Base-by-base conservation (phyloP, 228 moss, liverwort and hornwort genomes). In the Sphagnum magellanicum region DNA sequence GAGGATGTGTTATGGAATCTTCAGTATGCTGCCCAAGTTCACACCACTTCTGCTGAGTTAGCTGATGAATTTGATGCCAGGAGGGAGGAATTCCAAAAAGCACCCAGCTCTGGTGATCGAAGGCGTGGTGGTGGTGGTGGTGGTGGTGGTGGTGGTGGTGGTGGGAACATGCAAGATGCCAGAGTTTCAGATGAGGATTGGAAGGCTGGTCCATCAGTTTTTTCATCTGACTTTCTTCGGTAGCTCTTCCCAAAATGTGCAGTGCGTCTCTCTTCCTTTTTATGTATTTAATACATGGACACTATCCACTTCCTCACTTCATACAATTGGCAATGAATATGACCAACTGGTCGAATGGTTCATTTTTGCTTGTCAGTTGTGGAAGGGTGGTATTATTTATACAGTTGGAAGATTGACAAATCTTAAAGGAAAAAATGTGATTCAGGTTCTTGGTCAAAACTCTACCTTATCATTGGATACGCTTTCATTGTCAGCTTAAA, bases 1-100 rank as follows among this genome's bases (percentile, higher is more conserved):
- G 98, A 98, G 79, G 93, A 98, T 58, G 98, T 93, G 17, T 75
- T 98, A 1, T 98, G 98, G 98, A 98, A 98, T 77, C 88, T 98
- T 17, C 98, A 98, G 70, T 93, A 98, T 68, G 98, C 98, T 6
- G 85, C 90, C 55, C 98, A 98, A 86, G 98, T 98, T 67, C 98
- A 32, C 32, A 32, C 32, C 91, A 68, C 82, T 87, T 9, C 12
- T 8, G 55, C 9, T 55, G 55, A 83, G 87, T 49, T 75, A 72
- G 46, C 80, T 82, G 88, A 87, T 61, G 95, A 86, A 65, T 75
- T 32, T 32, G 32, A 32, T 32, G 83, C 49, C 80, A 83, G 63
- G 86, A 86, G 3, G 32, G 32, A 32, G 32, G 32, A 32, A 70
- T 80, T 86, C 68, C 86, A 82, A 77, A 83, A 78, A 65, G 79